Base-by-base conservation (phyloP, 1,139 yeast species). In the Kodamaea arcana region DNA sequence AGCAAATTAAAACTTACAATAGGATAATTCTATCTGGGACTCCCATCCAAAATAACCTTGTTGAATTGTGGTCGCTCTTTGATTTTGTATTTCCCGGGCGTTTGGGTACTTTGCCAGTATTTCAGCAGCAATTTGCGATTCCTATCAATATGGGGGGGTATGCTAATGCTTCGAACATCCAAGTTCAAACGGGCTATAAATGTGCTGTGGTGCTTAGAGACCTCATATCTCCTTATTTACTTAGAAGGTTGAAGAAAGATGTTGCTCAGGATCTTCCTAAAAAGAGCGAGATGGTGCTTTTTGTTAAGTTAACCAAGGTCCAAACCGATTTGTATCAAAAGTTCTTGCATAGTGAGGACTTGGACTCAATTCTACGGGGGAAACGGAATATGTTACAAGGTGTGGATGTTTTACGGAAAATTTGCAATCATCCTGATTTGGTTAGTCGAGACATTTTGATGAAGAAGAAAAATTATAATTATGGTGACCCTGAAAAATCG, bases 81-180 rank as follows among this genome's bases (percentile, higher is more conserved):
- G 98, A 92, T 52, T 92, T 92, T 61, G 84, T 90, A 4, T 90
- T 83, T 50, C 98, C 98, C 0, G 98, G 98, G 0, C 65, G 95
- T 39, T 60, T 92, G 22, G 98, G 98, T 0, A 94, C 98, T 0
- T 62, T 92, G 15, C 98, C 99, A 0, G 92, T 94, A 0, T 92
- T 92, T 51, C 95, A 90, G 54, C 83, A 77, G 37, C 96, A 92
- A 53, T 92, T 92, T 56, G 83, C 96, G 2, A 69, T 82, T 3
- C 99, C 98, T 0, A 94, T 92, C 27, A 90, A 88, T 51, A 75
- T 86, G 59, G 99, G 98, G n/a, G 99, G 99, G 0, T 92, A 94
- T 58, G 95, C 98, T 2, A 92, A 92, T 62, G 98, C 98, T 0
- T 81, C 94, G 1, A 92, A 92, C 56, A 78, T 92, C 4, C 97